Percentiles rank a stretch among this genome's conserved stretches.
Evolutionary conservation across 176 grass and related monocot species (phyloP).

Genomic region (Zea mays): DNA sequence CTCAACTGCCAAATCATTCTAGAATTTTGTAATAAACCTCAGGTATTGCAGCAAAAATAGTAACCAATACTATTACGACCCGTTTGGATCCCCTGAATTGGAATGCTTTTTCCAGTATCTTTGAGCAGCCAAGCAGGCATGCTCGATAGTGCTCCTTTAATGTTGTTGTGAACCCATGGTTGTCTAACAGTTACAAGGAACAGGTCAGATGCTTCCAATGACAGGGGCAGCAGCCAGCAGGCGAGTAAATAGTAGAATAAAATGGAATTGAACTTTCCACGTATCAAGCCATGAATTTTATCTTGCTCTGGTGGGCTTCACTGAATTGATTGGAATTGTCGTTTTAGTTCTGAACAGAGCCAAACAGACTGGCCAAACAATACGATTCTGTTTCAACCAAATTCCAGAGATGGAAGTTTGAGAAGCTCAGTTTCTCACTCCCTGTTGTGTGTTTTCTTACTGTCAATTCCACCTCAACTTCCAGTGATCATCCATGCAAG

Average conservation of each 20-base stretch:
- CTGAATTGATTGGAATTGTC: not conserved
- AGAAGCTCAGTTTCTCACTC: not conserved
- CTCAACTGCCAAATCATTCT: not conserved
- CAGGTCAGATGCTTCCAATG: not conserved
- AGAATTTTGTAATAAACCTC: not conserved
- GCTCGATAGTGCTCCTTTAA: not conserved
- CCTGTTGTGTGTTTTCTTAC: not conserved
- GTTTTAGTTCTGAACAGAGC: not conserved
- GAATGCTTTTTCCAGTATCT: not conserved
- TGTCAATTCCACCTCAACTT: not conserved
- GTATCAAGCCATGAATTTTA: not conserved
- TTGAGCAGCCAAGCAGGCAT: not conserved
- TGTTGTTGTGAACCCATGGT: not conserved
- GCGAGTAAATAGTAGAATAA: not conserved
- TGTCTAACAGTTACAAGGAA: not conserved
- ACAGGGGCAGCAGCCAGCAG: not conserved
- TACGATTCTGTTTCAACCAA: not conserved
- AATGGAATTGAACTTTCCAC: not conserved
- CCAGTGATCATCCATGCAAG: not conserved
- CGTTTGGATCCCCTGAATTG: not conserved
- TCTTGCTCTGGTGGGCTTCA: not conserved
- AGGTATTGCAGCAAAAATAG: not conserved
- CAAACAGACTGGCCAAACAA: not conserved
- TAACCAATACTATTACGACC: not conserved
- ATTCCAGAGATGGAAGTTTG: not conserved